Base-by-base conservation (phyloP, 306 rosid species). In the Acacia melanoxylon region DNA sequence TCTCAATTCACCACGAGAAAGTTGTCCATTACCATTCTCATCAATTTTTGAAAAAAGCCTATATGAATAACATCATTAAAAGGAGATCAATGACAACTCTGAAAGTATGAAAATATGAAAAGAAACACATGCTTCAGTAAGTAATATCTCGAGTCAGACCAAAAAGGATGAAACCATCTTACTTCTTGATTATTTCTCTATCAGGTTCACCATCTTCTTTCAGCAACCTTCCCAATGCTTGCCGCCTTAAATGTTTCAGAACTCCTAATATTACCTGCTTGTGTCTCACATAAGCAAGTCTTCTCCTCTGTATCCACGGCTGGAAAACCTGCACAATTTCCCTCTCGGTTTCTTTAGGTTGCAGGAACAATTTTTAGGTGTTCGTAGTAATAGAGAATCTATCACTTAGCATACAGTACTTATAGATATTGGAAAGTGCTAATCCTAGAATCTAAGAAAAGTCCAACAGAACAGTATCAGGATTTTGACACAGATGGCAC, bases 291-390 rank as follows among this genome's bases (percentile, higher is more conserved):
- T 85, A 93, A 9, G 65, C 85, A 77, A 96, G 67, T 69, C 89
- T 90, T 82, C 99, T 87, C 77, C 49, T 89, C 84, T 93, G 98
- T 83, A 91, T 92, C 97, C 94, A 92, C 42, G 98, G 99, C 82
- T 96, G 99, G 83, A 87, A 85, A 72, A 96, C 86, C 99, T 96
- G 94, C 89, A 86, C 37, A 16, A 45, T 71, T n/a, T 68, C 61
- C 22, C 68, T 25, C 76, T 75, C 56, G 74, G 27, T 77, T 75
- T 44, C 67, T 46, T 20, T 25, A 68, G 75, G 37, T 67, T 63
- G 42, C 33, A 58, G 58, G 71, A 77, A 51, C 33, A 74, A 27
- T 46, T 58, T 42, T 58, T 22, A 70, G 24, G 59, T 56, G 67
- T 83, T 80, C 24, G 70, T 17, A 45, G 49, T 6, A 22, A 63